These are phyloP conservation scores for Cerrena zonata DNA, from an alignment of 1,284 basidiomycete genomes.

Conservation along the genomic window DNA sequence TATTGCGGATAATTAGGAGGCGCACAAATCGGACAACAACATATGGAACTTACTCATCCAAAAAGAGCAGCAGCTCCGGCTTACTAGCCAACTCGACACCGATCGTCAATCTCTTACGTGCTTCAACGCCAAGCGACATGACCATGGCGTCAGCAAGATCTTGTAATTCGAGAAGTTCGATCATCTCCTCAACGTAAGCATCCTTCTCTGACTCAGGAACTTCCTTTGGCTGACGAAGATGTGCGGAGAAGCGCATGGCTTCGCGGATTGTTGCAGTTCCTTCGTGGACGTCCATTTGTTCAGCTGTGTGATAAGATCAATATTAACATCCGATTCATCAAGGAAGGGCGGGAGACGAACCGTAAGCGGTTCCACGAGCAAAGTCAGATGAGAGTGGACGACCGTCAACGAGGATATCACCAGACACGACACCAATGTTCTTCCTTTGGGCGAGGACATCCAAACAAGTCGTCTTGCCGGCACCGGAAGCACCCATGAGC, in stretches of 20 bases:
- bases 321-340: neutral
- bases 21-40: neutral
- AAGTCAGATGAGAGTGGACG: conserved; percentile 72
- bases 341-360: conserved; percentile 27
- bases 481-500: conserved; percentile 78
- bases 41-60: conserved; percentile 32
- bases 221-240: conserved; percentile 78
- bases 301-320: conserved; percentile 45
- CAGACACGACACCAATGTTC: conserved; percentile 78
- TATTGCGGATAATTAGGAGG: conserved; percentile 1
- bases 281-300: conserved; percentile 87
- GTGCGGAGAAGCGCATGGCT: conserved; percentile 84
- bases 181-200: conserved; percentile 72
- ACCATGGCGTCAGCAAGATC: conserved; percentile 61
- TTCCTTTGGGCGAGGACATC: conserved; percentile 87
- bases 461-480: conserved; percentile 76
- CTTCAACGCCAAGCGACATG: conserved; percentile 63
- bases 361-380: conserved; percentile 74
- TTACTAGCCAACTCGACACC: conserved; percentile 84
- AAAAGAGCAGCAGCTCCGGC: conserved; percentile 76
- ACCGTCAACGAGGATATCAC: conserved; percentile 79
- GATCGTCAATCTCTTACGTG: conserved; percentile 82
- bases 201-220: conserved; percentile 77
- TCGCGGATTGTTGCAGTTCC: conserved; percentile 83
- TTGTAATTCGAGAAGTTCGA: conserved; percentile 65